Evolutionary conservation across 495 filamentous ascomycete species (phyloP), one percentile per base, ranked within the genome.

Genomic region (Aspergillus baeticus): DNA sequence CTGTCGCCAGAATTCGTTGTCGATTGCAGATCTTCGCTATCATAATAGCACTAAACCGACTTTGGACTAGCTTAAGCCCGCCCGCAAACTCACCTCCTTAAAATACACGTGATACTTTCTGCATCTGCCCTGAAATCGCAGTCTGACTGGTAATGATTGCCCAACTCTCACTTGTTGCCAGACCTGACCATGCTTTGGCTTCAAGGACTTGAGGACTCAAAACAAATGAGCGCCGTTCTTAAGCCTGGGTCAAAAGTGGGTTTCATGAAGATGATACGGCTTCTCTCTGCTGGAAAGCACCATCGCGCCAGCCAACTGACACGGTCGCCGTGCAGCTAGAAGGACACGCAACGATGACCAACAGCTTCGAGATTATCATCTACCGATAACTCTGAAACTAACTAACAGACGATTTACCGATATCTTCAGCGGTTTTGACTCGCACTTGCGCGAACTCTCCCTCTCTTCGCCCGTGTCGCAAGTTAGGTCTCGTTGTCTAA

Each of bases 211-310:
- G 70, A 45, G 76, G 67, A 13, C 73, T 72, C 10, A 39, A 56
- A n/a, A 61, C 62, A 51, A 60, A 36, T 58, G 84, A 84, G 0
- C 86, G 87, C 67, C 78, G 75, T 45, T 89, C 84, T 84, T 89
- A 88, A 62, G 82, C 86, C 34, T 36, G 86, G 86, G 67, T 73
- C 78, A 74, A 74, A 23, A 70, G 76, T 56, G 74, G 78, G 34
- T 65, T 80, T 45, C 29, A 71, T 76, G 70, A 61, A n/a, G 37
- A 34, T 42, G 38, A 43, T 41, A 73, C 74, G 23, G 62, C 81
- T 61, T 77, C 81, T 52, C 77, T 84, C 54, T 82, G 84, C 4
- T 26, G 10, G 11, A 43, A 86, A 87, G 54, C 72, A 83, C 52
- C 26, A 29, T n/a, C 73, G 80, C 20, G 66, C 66, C 54, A 51